Conservation (phyloP, 2,329 filamentous ascomycete genomes). For the Pseudogymnoascus destructans region DNA sequence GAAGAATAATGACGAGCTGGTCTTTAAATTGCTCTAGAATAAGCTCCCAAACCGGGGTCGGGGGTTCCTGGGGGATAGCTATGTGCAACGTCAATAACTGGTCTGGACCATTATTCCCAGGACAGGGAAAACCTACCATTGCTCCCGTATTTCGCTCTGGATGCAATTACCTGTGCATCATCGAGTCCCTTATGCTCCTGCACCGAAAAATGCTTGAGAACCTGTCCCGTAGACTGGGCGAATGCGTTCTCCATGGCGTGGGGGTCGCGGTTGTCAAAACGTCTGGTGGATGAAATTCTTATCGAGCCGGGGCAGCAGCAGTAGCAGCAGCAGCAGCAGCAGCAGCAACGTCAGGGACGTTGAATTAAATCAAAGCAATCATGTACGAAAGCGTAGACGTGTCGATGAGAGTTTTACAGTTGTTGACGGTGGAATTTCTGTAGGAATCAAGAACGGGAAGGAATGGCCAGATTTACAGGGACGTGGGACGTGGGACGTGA, state of each 20-base stretch:
- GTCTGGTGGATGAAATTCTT: neutral
- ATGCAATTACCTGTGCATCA: constrained; percentile 42
- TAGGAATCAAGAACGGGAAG: neutral
- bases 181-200: constrained; percentile 42
- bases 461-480: neutral
- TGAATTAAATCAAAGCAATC: constrained; percentile 1
- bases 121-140: constrained; percentile 40
- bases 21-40: constrained; percentile 99
- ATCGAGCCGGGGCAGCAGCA: neutral
- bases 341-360: constrained; percentile 7
- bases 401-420: neutral
- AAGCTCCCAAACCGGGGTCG: constrained; percentile 90
- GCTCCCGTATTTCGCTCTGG: constrained; percentile 47
- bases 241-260: constrained; percentile 49
- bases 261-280: neutral
- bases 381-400: neutral
- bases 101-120: neutral
- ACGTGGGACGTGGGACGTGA: too few species aligned
- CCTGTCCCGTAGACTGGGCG: constrained; percentile 41
- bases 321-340: neutral
- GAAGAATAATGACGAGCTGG: constrained; percentile 87
- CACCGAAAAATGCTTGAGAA: constrained; percentile 46
- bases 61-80: constrained; percentile 78
- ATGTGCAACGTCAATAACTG: constrained; percentile 17
- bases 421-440: neutral